Evolutionary conservation across 176 grass and related monocot species (phyloP).

Genomic region (Bothriochloa decipiens): DNA sequence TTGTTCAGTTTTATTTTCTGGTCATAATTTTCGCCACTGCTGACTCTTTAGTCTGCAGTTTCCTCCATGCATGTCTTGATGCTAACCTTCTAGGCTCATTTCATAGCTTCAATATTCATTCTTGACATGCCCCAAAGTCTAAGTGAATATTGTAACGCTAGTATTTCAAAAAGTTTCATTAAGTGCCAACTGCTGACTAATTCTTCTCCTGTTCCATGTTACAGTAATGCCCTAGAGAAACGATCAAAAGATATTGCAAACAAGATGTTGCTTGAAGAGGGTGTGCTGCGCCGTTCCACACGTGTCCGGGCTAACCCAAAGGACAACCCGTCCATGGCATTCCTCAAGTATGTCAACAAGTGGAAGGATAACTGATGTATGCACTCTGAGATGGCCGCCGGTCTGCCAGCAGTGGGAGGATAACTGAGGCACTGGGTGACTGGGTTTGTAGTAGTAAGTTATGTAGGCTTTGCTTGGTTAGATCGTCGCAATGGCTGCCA

Average conservation of each 20-base stretch:
- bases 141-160: background rate
- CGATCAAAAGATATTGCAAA: constrained; percentile 65
- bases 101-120: background rate
- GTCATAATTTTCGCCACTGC: background rate
- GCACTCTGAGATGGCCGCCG: no score
- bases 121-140: background rate
- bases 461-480: background rate
- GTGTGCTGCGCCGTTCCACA: constrained; percentile 70
- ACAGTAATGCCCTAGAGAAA: constrained; percentile 71
- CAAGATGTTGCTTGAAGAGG: constrained; percentile 72
- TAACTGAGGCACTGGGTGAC: constrained; percentile 5
- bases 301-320: constrained; percentile 79
- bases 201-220: constrained; percentile 24
- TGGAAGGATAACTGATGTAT: constrained; percentile 66
- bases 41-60: background rate
- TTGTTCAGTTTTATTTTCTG: constrained; percentile 15
- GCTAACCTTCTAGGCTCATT: background rate
- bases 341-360: constrained; percentile 87
- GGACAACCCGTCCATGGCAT: constrained; percentile 71
- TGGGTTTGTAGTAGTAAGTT: background rate
- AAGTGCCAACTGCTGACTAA: background rate
- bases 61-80: constrained; percentile 11
- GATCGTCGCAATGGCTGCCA: background rate
- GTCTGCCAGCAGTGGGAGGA: background rate
- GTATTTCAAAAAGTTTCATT: background rate